Conservation (phyloP, 164 flowering plant genomes). For the Kalanchoe fedtschenkoi region DNA sequence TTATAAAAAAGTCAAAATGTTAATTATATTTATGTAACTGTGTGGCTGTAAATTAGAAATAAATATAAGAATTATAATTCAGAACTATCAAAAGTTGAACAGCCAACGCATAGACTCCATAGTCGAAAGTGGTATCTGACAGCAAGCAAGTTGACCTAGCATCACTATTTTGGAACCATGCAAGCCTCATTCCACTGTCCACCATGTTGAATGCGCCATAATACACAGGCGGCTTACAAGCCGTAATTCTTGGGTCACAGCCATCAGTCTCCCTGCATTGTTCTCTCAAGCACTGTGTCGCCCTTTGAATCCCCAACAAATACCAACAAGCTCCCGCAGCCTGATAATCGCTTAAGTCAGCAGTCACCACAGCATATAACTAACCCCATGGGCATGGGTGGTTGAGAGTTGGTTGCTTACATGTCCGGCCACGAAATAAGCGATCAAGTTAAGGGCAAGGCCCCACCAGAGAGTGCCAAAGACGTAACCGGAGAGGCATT, state of each 20-base stretch:
- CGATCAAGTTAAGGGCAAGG: conserved; percentile 80
- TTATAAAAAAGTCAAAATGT: no score
- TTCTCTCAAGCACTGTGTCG: conserved; percentile 54
- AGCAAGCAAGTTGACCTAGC: conserved; percentile 52
- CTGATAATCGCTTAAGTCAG: conserved; percentile 17
- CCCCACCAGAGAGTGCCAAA: conserved; percentile 98
- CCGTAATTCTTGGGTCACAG: conserved; percentile 33
- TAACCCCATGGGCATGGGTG: background rate
- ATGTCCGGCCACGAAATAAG: conserved; percentile 81
- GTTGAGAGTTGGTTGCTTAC: conserved; percentile 22
- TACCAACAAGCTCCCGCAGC: conserved; percentile 99
- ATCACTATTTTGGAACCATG: conserved; percentile 49
- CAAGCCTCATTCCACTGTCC: conserved; percentile 26
- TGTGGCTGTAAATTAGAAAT: no score
- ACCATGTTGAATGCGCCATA: conserved; percentile 46
- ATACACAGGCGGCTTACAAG: conserved; percentile 61
- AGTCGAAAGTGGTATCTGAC: conserved; percentile 36
- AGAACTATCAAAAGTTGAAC: no score
- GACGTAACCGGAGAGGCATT: conserved; percentile 70
- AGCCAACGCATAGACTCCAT: conserved; percentile 87
- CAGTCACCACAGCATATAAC: no score
- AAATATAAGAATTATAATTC: no score
- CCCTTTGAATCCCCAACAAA: conserved; percentile 81
- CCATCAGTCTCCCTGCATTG: conserved; percentile 39
- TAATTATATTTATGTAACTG: no score